phyloP scores from a whole-genome alignment of 2,329 filamentous ascomycete genomes.

The Exophiala spinifera region DNA sequence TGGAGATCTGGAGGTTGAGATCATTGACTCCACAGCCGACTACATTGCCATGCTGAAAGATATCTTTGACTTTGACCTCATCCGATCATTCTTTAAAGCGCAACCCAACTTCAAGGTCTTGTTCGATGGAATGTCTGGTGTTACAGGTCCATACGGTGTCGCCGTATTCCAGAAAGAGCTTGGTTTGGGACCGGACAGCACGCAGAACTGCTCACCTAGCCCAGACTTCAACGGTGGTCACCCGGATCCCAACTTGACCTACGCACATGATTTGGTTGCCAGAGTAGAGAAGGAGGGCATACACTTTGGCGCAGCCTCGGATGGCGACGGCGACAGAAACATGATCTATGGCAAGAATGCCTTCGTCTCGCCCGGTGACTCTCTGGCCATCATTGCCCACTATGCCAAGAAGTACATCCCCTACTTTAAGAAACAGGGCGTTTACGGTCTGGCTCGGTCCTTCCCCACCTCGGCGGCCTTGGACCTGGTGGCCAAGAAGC shows the following conservation, averaged over 20 bases:
- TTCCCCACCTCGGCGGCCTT: constrained; percentile 98
- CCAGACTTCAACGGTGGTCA: constrained; percentile 97
- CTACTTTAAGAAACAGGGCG: constrained; percentile 96
- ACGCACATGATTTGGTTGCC: constrained; percentile 91
- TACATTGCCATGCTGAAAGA: constrained; percentile 95
- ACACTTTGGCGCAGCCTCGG: constrained; percentile 93
- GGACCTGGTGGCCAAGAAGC: constrained; percentile 91
- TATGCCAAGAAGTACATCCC: constrained; percentile 86
- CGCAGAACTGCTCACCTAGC: constrained; percentile 87
- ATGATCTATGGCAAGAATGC: constrained; percentile 99
- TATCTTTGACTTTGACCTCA: constrained; percentile 96
- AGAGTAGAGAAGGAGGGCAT: constrained; percentile 87
- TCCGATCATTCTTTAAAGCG: constrained; percentile 84
- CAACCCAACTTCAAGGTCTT: constrained; percentile 94
- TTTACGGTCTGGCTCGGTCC: constrained; percentile 89
- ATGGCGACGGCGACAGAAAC: constrained; percentile 97
- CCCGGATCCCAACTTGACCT: constrained; percentile 96
- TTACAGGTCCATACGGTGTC: constrained; percentile 91
- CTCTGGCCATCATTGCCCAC: constrained; percentile 95
- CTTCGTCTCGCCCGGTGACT: constrained; percentile 96
- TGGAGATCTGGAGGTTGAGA: constrained; percentile 84
- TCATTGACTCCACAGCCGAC: constrained; percentile 88
- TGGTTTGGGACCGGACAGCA: constrained; percentile 70
- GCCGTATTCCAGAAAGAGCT: constrained; percentile 95
- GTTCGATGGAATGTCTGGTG: constrained; percentile 90